Conservation (phyloP, 805 yeast species). For the Kodamaea laetipori region DNA sequence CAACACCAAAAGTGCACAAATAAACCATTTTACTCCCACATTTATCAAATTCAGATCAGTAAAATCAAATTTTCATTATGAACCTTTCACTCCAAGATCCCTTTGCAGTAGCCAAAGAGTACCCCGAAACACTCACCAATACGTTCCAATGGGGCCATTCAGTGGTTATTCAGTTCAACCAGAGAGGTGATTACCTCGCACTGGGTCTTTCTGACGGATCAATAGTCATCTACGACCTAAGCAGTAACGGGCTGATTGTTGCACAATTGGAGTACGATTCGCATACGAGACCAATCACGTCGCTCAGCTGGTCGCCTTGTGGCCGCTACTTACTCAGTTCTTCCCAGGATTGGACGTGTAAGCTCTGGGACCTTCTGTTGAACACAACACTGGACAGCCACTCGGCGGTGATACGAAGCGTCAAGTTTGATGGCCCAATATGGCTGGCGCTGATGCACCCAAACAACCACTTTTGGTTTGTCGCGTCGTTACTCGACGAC, state of each 20-base stretch:
- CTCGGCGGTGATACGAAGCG: slow-evolving; percentile 41
- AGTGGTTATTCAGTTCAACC: slow-evolving; percentile 67
- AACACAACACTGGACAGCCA: slow-evolving; percentile 21
- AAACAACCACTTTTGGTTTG: slow-evolving; percentile 44
- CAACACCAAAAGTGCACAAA: too few relatives aligned
- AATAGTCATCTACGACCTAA: slow-evolving; percentile 71
- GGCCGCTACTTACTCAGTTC: slow-evolving; percentile 70
- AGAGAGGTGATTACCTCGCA: slow-evolving; percentile 83
- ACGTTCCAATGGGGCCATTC: slow-evolving; percentile 67
- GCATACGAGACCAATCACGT: slow-evolving; percentile 73
- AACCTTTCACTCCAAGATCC: slow-evolving; percentile 86
- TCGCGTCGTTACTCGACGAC: slow-evolving; percentile 68
- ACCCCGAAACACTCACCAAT: slow-evolving; percentile 79
- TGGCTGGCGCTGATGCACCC: slow-evolving; percentile 71
- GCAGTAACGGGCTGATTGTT: slow-evolving; percentile 59
- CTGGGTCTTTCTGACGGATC: slow-evolving; percentile 77
- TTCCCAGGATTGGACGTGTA: slow-evolving; percentile 80
- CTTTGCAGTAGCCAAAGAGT: slow-evolving; percentile 86
- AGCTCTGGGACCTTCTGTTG: slow-evolving; percentile 71
- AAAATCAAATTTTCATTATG: too few relatives aligned
- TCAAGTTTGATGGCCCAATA: slow-evolving; percentile 66
- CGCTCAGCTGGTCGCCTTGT: slow-evolving; percentile 71
- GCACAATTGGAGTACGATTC: slow-evolving; percentile 51
- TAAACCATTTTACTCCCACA: neutral
- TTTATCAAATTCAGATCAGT: too few relatives aligned